Evolutionary conservation across 75 land plant species (phyloP).

Genomic region (Chamaecyparis obtusa): DNA sequence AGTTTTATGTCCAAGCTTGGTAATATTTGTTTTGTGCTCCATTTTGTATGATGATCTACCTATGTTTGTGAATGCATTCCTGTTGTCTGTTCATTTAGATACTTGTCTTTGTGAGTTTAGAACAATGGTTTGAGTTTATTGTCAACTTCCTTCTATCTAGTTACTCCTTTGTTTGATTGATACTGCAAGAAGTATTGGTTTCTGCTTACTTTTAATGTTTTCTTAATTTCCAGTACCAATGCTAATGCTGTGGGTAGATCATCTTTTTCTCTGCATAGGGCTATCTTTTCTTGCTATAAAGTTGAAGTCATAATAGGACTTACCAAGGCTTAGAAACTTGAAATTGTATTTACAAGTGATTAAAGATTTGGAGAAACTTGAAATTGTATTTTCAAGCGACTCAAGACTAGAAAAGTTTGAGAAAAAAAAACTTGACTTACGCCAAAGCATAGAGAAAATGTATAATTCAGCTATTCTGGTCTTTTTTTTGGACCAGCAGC

Average conservation of each 20-base stretch:
- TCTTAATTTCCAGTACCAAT: not conserved
- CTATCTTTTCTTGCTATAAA: not conserved
- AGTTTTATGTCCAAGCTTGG: no score
- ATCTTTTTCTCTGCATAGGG: not conserved
- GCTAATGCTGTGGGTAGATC: not conserved
- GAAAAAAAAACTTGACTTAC: not conserved
- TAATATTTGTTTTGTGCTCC: not conserved
- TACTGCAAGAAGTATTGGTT: no score
- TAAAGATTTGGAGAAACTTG: not conserved
- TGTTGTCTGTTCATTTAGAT: not conserved
- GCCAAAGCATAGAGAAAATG: not conserved
- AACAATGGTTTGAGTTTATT: not conserved
- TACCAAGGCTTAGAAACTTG: not conserved
- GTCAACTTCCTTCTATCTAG: not conserved
- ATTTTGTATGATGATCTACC: not conserved
- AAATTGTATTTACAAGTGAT: not conserved
- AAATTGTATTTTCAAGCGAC: not conserved
- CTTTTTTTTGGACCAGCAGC: not conserved
- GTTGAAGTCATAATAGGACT: not conserved
- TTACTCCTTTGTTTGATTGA: not conserved
- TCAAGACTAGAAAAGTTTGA: not conserved
- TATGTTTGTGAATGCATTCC: not conserved
- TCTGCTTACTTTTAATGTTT: no score
- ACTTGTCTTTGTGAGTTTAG: not conserved
- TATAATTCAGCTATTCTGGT: not conserved